Base-by-base conservation (phyloP, 192 early-diverging fungal genomes). In the Geosiphon pyriformis region DNA sequence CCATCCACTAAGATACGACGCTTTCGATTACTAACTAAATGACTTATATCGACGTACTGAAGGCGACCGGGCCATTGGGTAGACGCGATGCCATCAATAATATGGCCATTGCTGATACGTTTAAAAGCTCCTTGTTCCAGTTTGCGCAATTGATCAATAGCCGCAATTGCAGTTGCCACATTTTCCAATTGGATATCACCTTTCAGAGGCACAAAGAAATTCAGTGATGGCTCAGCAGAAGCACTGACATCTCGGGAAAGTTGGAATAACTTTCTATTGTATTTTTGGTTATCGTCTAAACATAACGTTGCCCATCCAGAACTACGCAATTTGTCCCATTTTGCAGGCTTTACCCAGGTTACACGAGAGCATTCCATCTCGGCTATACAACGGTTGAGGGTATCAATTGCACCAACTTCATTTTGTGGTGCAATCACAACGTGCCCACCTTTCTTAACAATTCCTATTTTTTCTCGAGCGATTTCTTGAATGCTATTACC, bases 11-110 rank as follows among this genome's bases (percentile, higher is more conserved):
- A 76, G n/a, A 98, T 61, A 23, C 26, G 1, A 11, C 8, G 11
- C 10, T 54, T 29, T 20, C 47, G 4, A 3, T 26, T 15, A 29
- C 62, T 31, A 15, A 31, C 50, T 0, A 73, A 67, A 29, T 57
- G 58, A 30, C 53, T 61, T 35, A 37, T 23, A 20, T 65, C 55
- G 25, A 88, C 69, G 84, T 85, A 88, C 49, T 94, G 90, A 57
- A 98, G 65, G 3, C 95, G 81, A 12, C 95, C 95, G 0, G 90
- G 91, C 91, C 93, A 95, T 37, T 78, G 67, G 2, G 90, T 87
- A 17, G 73, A 65, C 31, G 74, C 57, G 52, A 98, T 82, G 8
- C 91, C 95, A 12, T 78, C 52, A 17, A 75, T 72, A 23, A 96
- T 79, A 8, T 70, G 65, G 2, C 78, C 73, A 27, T 82, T 68